Base-by-base conservation (phyloP, 768 basidiomycete species). In the Phlebiopsis gigantea region DNA sequence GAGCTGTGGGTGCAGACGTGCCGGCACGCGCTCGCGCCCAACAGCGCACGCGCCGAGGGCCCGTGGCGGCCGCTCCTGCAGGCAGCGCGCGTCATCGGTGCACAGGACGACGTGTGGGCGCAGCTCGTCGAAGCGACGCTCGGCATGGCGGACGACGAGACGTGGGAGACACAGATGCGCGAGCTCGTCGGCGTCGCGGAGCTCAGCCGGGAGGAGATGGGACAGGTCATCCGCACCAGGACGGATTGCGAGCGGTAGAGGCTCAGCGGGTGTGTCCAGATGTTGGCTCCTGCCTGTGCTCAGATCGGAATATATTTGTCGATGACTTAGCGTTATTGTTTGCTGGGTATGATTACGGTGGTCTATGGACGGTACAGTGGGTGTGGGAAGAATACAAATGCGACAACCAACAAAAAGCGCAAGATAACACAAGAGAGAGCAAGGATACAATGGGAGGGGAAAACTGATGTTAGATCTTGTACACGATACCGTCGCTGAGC, bases 1-100 rank as follows among this genome's bases (percentile, higher is more conserved):
- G 79, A 85, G 65, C 77, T 92, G 47, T 93, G 94, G 93, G 77
- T 87, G 5, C 88, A 91, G 71, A 87, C 89, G 6, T 90, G 85
- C 57, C 79, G 82, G 25, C 71, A 74, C 21, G 86, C 83, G 1
- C 71, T 93, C 39, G 68, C 70, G 39, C 70, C 79, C 41, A 72
- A 70, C 22, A 79, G 77, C 45, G 70, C 28, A 57, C 78, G 75
- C 52, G 78, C 87, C 1, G 87, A 88, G 65, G 80, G 79, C 0
- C 90, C 92, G 2, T 96, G 95, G 93, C 73, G 79, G 49, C 77
- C 77, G 55, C 73, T 95, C 34, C 66, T 88, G 17, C 84, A 87
- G 55, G 87, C 88, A 1, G 87, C 82, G 17, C 79, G 82, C 46
- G 63, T 98, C 24, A 72, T 93, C 22, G 81, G 78, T 2, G 69